phyloP scores from a whole-genome alignment of 2,329 filamentous ascomycete genomes.

The Rhynchosporium secalis region DNA sequence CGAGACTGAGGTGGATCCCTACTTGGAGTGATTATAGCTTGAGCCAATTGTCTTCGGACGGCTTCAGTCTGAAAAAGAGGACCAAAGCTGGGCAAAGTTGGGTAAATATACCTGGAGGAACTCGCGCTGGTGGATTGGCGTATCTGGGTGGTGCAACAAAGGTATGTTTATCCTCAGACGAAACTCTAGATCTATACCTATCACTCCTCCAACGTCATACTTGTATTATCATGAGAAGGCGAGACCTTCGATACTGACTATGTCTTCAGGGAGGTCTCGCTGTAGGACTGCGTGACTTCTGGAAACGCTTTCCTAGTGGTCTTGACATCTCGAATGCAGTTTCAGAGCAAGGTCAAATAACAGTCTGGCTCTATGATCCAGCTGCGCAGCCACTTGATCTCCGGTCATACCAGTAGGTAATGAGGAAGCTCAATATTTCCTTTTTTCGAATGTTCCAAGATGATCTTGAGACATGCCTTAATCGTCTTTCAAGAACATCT shows the following conservation, averaged over 20 bases:
- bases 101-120: conserved; percentile 58
- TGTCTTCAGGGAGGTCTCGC: conserved; percentile 55
- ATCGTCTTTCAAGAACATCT: no score
- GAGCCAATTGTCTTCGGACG: conserved; percentile 58
- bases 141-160: conserved; percentile 55
- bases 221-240: no score
- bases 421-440: no score
- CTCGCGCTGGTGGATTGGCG: conserved; percentile 54
- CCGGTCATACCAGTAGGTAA: conserved; percentile 50
- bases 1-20: conserved; percentile 56
- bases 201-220: not conserved
- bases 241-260: not conserved
- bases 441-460: no score
- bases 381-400: conserved; percentile 56
- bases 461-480: no score
- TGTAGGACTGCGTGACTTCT: conserved; percentile 59
- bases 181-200: not conserved
- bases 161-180: not conserved
- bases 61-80: conserved; percentile 60
- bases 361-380: conserved; percentile 62
- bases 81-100: conserved; percentile 58
- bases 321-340: conserved; percentile 56
- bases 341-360: conserved; percentile 52
- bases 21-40: conserved; percentile 59
- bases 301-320: conserved; percentile 61